phyloP scores from a whole-genome alignment of 176 grass and related monocot genomes.

The Rhipidocladum racemiflorum region DNA sequence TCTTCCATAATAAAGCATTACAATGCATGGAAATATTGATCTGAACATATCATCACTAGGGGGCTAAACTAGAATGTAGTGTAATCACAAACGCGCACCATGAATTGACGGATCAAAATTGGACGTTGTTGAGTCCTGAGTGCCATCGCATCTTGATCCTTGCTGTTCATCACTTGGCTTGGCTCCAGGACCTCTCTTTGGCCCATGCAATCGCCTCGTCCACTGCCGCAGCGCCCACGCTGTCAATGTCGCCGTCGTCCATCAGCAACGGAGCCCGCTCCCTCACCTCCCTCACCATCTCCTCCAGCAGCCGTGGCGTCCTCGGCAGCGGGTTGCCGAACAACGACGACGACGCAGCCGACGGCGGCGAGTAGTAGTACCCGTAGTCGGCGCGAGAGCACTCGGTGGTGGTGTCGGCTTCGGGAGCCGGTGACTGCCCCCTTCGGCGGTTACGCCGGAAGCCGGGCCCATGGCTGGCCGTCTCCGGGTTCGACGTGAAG shows the following conservation, averaged over 20 bases:
- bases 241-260: conserved; percentile 53
- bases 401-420: conserved; percentile 38
- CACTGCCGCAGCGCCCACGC: conserved; percentile 42
- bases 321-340: conserved; percentile 36
- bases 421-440: conserved; percentile 18
- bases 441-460: conserved; percentile 50
- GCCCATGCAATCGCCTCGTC: conserved; percentile 93
- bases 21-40: conserved; percentile 5
- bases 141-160: not conserved
- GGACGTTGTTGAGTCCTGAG: no score
- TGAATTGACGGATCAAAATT: conserved; percentile 5
- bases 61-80: conserved; percentile 3
- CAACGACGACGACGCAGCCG: conserved; percentile 48
- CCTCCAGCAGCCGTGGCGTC: conserved; percentile 39
- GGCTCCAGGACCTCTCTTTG: conserved; percentile 73
- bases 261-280: conserved; percentile 46
- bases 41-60: not conserved
- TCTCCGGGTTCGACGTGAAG: conserved; percentile 59
- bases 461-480: conserved; percentile 54
- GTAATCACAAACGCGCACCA: not conserved
- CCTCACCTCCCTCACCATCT: conserved; percentile 32
- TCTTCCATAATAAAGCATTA: conserved; percentile 1
- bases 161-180: conserved; percentile 5
- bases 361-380: conserved; percentile 62
- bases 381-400: conserved; percentile 42